Evolutionary conservation across 768 basidiomycete species (phyloP).

Genomic region (Phaffia tasmanica): DNA sequence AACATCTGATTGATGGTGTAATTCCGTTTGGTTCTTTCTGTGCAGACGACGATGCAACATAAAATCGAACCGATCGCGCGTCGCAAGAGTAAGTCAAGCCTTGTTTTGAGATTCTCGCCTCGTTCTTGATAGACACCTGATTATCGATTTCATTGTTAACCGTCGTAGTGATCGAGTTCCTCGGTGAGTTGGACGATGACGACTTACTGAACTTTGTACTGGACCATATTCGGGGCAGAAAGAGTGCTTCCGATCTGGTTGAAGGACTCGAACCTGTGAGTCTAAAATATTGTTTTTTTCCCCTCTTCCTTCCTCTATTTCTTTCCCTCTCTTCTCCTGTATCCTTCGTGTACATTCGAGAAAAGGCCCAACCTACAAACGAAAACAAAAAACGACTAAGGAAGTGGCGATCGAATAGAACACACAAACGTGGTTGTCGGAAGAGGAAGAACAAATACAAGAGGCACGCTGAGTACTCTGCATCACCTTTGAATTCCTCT

Average conservation of each 20-base stretch:
- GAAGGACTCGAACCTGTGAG: slow-evolving; percentile 85
- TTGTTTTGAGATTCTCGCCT: not conserved
- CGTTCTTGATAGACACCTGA: no score
- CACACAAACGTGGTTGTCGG: no score
- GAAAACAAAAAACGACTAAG: no score
- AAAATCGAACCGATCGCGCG: not conserved
- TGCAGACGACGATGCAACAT: not conserved
- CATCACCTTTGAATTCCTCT: no score
- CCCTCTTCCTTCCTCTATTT: not conserved
- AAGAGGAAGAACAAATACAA: no score
- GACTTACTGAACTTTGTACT: slow-evolving; percentile 88
- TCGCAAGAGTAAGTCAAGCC: not conserved
- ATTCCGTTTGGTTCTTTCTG: slow-evolving; percentile 7
- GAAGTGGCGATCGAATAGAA: no score
- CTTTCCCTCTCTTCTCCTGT: not conserved
- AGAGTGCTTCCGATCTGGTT: slow-evolving; percentile 67
- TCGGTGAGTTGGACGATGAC: slow-evolving; percentile 86
- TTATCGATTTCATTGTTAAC: no score
- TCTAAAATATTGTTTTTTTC: slow-evolving; percentile 23
- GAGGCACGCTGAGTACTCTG: no score
- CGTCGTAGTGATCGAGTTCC: slow-evolving; percentile 58
- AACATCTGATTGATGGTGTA: slow-evolving; percentile 13
- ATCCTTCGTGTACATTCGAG: not conserved
- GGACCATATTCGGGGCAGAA: slow-evolving; percentile 85
- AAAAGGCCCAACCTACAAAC: no score